Percentiles rank a stretch among this genome's conserved stretches.
Evolutionary conservation across 1,284 basidiomycete species (phyloP).

Genomic region (Mycena sp.): DNA sequence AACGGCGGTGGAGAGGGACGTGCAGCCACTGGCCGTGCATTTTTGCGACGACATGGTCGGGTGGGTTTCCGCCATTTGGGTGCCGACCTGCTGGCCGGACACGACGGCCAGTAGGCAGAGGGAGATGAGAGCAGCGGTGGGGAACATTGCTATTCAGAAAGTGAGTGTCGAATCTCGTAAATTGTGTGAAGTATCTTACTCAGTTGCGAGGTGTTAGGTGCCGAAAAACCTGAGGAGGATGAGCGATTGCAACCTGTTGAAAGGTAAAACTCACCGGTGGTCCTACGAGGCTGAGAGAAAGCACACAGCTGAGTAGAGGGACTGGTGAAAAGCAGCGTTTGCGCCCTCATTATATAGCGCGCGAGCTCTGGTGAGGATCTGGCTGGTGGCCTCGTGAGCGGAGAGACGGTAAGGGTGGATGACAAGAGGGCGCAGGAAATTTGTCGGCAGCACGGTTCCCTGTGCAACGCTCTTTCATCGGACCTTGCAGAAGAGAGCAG

Average conservation of each 20-base stretch:
- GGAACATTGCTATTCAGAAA: slow-evolving; percentile 21
- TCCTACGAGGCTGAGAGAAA: slow-evolving; percentile 9
- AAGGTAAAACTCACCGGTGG: not conserved
- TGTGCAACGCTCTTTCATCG: slow-evolving; percentile 14
- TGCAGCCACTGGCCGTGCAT: slow-evolving; percentile 55
- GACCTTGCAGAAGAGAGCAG: not conserved
- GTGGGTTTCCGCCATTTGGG: slow-evolving; percentile 50
- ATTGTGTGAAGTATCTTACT: not conserved
- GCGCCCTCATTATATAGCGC: slow-evolving; percentile 10
- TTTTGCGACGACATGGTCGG: slow-evolving; percentile 50
- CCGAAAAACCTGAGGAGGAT: not conserved
- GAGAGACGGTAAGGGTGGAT: not conserved
- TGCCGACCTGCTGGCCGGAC: slow-evolving; percentile 46
- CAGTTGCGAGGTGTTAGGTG: not conserved
- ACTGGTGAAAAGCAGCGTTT: not conserved
- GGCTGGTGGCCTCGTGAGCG: slow-evolving; percentile 5
- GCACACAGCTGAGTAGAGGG: slow-evolving; percentile 8
- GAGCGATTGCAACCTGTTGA: not conserved
- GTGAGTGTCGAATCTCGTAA: not conserved
- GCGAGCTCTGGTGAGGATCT: not conserved
- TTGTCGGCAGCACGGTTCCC: not conserved
- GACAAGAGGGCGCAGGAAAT: slow-evolving; percentile 12
- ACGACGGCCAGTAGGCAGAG: slow-evolving; percentile 25
- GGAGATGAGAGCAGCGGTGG: slow-evolving; percentile 20
- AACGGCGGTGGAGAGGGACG: slow-evolving; percentile 43